These are phyloP conservation scores for Saccharomyces hybrid DNA, from an alignment of 1,139 yeast genomes.

Conservation along the genomic window DNA sequence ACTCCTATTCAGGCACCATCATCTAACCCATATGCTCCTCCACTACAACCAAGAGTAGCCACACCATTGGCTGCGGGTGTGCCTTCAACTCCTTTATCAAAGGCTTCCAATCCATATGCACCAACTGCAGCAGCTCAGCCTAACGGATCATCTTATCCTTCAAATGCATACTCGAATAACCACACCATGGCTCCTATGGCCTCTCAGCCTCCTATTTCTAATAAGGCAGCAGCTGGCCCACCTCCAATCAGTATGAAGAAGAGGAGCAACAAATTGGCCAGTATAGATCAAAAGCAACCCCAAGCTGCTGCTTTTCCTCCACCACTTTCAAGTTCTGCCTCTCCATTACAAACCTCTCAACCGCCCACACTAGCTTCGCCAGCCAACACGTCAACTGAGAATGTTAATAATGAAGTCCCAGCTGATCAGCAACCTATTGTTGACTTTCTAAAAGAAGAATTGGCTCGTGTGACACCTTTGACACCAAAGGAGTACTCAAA, in stretches of 20 bases:
- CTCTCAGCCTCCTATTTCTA: constrained; percentile 26
- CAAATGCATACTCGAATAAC: constrained; percentile 6
- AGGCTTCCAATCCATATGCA: constrained; percentile 14
- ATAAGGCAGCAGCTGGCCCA: constrained; percentile 17
- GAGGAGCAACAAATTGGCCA: constrained; percentile 15
- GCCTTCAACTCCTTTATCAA: constrained; percentile 19
- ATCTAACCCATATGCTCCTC: constrained; percentile 14
- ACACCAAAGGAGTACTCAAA: constrained; percentile 69
- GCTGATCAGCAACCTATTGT: constrained; percentile 51
- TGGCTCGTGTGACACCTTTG: constrained; percentile 58
- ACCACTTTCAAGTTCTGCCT: constrained; percentile 3
- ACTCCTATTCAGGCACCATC: constrained; percentile 15
- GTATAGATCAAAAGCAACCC: constrained; percentile 10
- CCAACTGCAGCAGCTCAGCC: constrained; percentile 12
- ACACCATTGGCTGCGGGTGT: constrained; percentile 23
- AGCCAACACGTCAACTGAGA: not conserved
- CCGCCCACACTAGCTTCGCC: constrained; percentile 10
- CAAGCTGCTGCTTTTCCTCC: constrained; percentile 5
- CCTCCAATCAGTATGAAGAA: constrained; percentile 21
- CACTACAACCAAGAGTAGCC: constrained; percentile 16
- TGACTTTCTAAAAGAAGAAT: constrained; percentile 44
- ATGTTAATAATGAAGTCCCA: constrained; percentile 37
- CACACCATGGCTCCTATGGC: constrained; percentile 1
- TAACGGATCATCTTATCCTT: constrained; percentile 1
- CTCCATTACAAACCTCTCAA: not conserved